phyloP scores from a whole-genome alignment of 139 green algal species.

The Coelastrella sp. region DNA sequence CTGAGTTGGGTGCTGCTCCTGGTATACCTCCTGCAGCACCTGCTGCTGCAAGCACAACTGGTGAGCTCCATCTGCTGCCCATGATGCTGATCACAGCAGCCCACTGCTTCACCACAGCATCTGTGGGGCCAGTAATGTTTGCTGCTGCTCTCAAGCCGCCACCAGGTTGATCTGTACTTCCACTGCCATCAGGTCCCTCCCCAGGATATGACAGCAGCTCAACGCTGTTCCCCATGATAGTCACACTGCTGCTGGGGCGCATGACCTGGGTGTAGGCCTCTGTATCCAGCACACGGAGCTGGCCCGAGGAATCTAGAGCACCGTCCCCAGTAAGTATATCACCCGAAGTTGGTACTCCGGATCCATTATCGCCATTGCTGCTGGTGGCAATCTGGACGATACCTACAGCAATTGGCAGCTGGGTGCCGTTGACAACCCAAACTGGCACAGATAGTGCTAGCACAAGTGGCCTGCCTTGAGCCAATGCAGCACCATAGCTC shows the following conservation, averaged over 20 bases:
- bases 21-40: neutral
- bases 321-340: neutral
- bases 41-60: conserved; percentile 45
- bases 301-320: neutral
- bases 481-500: conserved; percentile 66
- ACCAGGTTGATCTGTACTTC: neutral
- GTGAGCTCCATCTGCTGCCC: conserved; percentile 54
- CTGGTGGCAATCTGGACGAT: conserved; percentile 51
- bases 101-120: conserved; percentile 42
- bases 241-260: conserved; percentile 39
- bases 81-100: conserved; percentile 45
- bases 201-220: conserved; percentile 77
- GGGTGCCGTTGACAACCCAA: conserved; percentile 83
- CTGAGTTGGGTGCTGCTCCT: neutral
- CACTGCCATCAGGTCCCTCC: conserved; percentile 5
- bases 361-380: neutral
- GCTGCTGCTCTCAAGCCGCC: neutral
- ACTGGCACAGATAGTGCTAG: conserved; percentile 76
- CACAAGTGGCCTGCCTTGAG: conserved; percentile 66
- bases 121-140: neutral
- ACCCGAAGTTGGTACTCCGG: neutral
- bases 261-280: conserved; percentile 48
- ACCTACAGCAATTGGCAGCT: conserved; percentile 68
- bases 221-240: conserved; percentile 57
- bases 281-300: conserved; percentile 63